A percentile compares a stretch with the other conserved stretches of the same genome.
These are phyloP conservation scores for Nannochloropsis granulata DNA, from an alignment of 108 stramenopile species.

Conservation along the genomic window DNA sequence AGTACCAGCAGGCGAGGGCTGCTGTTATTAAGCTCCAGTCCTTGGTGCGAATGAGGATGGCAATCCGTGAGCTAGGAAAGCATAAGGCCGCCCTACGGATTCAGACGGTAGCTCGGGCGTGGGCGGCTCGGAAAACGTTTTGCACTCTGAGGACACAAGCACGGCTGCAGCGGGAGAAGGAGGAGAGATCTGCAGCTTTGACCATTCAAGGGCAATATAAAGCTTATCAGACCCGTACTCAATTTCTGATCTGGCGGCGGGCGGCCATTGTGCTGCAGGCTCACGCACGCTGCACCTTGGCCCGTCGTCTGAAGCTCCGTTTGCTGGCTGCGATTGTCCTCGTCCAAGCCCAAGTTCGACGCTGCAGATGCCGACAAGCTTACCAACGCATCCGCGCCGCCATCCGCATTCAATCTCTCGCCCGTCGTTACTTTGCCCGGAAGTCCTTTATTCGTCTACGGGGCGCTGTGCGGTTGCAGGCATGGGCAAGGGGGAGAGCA, in stretches of 20 bases:
- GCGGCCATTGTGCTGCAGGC: neutral
- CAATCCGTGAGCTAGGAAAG: neutral
- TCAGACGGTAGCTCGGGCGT: neutral
- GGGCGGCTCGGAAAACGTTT: neutral
- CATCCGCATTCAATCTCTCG: constrained; percentile 1
- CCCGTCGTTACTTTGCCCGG: neutral
- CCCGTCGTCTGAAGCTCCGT: neutral
- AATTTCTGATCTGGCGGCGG: neutral
- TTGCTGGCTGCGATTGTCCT: neutral
- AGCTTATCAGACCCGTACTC: neutral
- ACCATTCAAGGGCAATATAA: neutral
- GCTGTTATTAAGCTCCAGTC: neutral
- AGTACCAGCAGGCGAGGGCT: neutral
- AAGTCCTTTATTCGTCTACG: neutral
- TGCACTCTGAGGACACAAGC: neutral
- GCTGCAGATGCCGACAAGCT: neutral
- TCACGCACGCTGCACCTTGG: neutral
- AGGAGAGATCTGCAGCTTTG: neutral
- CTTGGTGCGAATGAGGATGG: neutral
- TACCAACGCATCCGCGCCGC: neutral
- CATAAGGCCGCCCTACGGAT: neutral
- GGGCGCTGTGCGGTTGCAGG: neutral
- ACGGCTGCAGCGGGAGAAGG: neutral
- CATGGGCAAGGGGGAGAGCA: neutral
- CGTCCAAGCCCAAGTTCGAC: neutral